Evolutionary conservation across 1,139 yeast genomes (phyloP), one percentile per base, ranked within the genome.

Genomic region (Sugiyamaella neomexicana): DNA sequence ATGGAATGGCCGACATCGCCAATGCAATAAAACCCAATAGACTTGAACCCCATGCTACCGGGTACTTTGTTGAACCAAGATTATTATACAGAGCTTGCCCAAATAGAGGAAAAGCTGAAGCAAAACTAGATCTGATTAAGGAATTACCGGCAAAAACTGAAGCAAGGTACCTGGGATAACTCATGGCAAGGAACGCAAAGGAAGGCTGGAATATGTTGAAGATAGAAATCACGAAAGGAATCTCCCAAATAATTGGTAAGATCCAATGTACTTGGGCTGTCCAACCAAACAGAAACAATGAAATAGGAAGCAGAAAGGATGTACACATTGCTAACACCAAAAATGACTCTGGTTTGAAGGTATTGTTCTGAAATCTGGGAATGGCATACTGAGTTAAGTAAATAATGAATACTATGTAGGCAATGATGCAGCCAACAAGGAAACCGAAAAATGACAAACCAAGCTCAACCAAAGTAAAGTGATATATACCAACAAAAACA

Each of bases 251-350:
- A 40, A 83, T 75, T 13, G 95, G 90, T 13, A 82, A 86, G 74
- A 86, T 82, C 95, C 95, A 89, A 69, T 87, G 95, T 31, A 86
- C 58, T 63, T 81, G 78, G 5, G 89, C 80, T 2, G 82, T 71
- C 84, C 85, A 81, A 1, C 78, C 82, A 61, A 80, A 77, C 8
- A 80, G 68, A 55, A 79, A 74, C 29, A 79, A 60, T 2, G 82
- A 80, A 44, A 71, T 56, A 0, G 83, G 81, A 66, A 79, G 72
- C 25, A 81, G 76, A 39, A 85, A 68, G 1, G 90, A 82, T 27
- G 80, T 82, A 45, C 72, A 59, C 57, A 58, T 59, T 5, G 58
- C 59, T 44, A 60, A 38, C 10, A 54, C 43, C 37, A 60, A 42
- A 46, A 56, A 54, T 2, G 52, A 37, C 31, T 60, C 62, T 9